Evolutionary conservation across 306 rosid genomes (phyloP).

Genomic region (Betula pendula): DNA sequence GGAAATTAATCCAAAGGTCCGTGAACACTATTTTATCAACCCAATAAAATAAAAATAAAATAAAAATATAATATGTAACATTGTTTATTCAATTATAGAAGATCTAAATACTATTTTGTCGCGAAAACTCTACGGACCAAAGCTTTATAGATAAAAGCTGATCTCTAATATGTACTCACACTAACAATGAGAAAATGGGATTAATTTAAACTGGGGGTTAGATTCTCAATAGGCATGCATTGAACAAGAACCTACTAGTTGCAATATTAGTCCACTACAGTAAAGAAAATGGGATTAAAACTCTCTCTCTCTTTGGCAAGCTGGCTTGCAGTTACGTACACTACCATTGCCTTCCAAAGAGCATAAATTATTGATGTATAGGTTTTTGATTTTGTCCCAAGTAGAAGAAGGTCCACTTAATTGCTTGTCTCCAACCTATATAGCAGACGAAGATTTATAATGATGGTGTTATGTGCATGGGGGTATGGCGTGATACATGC

Average conservation of each 20-base stretch:
- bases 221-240: not conserved
- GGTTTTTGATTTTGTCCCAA: constrained; percentile 37
- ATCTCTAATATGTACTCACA: no score
- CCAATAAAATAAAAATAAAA: no score
- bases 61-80: no score
- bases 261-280: not conserved
- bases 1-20: no score
- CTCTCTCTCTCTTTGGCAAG: not conserved
- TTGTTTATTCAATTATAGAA: no score
- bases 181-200: no score
- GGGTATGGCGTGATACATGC: constrained; percentile 63
- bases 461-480: constrained; percentile 70
- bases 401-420: constrained; percentile 36
- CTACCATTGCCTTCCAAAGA: constrained; percentile 26
- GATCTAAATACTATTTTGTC: no score
- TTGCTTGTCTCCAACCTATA: constrained; percentile 26
- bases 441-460: constrained; percentile 38
- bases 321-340: not conserved
- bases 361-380: constrained; percentile 34
- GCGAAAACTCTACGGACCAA: no score
- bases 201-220: no score
- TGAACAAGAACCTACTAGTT: not conserved
- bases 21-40: no score
- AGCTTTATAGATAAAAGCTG: no score
- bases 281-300: no score